These are phyloP conservation scores for Bruguiera hainesii DNA, from an alignment of 441 rosid species.

Conservation along the genomic window DNA sequence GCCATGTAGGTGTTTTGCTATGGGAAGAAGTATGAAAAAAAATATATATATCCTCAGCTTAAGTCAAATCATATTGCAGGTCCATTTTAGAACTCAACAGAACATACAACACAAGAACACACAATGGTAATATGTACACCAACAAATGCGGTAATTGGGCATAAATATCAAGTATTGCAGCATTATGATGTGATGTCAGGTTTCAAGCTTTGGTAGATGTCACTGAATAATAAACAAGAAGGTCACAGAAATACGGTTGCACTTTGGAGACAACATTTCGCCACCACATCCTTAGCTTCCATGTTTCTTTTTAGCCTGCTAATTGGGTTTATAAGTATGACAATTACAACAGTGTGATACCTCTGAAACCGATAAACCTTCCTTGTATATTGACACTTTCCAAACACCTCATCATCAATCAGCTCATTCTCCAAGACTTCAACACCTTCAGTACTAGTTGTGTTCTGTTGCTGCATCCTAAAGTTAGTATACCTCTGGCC, in stretches of 20 bases:
- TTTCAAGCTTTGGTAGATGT: background rate
- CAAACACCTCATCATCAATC: slow-evolving; percentile 40
- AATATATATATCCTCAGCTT: background rate
- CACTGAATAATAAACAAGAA: background rate
- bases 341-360: slow-evolving; percentile 23
- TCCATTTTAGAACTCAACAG: too few species aligned
- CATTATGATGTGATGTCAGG: background rate
- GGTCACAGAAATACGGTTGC: background rate
- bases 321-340: background rate
- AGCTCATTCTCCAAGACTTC: slow-evolving; percentile 49
- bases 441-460: slow-evolving; percentile 51
- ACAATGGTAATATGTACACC: too few species aligned
- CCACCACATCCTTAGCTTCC: background rate
- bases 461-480: slow-evolving; percentile 65
- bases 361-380: slow-evolving; percentile 64
- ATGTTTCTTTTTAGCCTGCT: background rate
- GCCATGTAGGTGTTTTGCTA: slow-evolving; percentile 76
- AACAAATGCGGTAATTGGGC: background rate
- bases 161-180: background rate
- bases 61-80: background rate
- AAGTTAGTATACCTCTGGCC: slow-evolving; percentile 59
- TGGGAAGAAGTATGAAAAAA: slow-evolving; percentile 18
- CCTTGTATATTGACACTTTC: slow-evolving; percentile 53
- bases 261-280: background rate
- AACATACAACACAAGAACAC: too few species aligned